phyloP scores from a whole-genome alignment of 2,329 filamentous ascomycete species.

The Leptographium galeiforme region DNA sequence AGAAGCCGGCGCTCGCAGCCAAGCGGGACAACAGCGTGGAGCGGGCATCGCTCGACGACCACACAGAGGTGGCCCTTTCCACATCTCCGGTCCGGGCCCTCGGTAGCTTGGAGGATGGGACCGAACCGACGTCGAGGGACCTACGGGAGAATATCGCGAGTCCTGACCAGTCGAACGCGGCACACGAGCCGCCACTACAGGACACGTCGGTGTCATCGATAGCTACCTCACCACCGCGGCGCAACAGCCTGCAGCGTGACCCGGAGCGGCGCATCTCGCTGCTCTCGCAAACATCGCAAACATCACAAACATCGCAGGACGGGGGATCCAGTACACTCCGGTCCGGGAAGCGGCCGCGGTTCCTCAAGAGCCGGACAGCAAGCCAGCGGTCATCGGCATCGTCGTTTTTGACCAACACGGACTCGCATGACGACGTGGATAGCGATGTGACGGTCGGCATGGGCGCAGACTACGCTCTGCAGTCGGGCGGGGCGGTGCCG shows the following conservation, averaged over 20 bases:
- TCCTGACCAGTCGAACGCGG: too few relatives aligned
- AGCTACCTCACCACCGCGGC: not conserved
- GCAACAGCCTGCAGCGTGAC: not conserved
- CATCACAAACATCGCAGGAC: not conserved
- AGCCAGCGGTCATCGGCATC: conserved; percentile 49
- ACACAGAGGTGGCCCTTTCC: not conserved
- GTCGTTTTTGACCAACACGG: conserved; percentile 40
- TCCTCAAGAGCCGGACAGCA: conserved; percentile 40
- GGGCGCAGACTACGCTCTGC: conserved; percentile 65
- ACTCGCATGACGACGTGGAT: conserved; percentile 45
- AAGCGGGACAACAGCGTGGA: not conserved
- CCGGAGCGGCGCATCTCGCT: not conserved
- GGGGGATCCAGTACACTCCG: conserved; percentile 32
- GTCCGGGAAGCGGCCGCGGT: conserved; percentile 37
- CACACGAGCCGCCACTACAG: too few relatives aligned
- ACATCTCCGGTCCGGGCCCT: too few relatives aligned
- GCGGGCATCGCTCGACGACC: not conserved
- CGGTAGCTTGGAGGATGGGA: not conserved
- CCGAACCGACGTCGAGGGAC: too few relatives aligned
- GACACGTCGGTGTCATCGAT: not conserved
- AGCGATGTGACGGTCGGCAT: conserved; percentile 59
- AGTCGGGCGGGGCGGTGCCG: conserved; percentile 65
- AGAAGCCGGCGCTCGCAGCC: conserved; percentile 12
- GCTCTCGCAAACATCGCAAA: too few relatives aligned
- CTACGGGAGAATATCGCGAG: too few relatives aligned